phyloP scores from a whole-genome alignment of 495 filamentous ascomycete species.

The Articulospora tetracladia region DNA sequence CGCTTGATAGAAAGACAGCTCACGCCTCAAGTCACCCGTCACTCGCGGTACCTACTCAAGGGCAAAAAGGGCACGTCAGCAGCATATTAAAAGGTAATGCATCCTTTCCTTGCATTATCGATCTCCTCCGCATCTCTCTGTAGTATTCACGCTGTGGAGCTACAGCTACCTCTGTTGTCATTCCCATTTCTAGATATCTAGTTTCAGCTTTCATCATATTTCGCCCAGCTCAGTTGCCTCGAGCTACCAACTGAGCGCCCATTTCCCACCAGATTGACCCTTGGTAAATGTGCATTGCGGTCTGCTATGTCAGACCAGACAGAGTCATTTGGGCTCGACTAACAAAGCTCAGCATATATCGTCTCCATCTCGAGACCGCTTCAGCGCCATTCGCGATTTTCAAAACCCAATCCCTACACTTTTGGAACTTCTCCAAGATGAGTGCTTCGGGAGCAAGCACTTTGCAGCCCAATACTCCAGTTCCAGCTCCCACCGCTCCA shows the following conservation, averaged over 20 bases:
- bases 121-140: too few species aligned
- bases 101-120: too few species aligned
- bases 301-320: not conserved
- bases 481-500: constrained; percentile 8
- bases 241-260: too few species aligned
- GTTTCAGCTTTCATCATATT: too few species aligned
- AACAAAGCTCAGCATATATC: constrained; percentile 15
- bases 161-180: too few species aligned
- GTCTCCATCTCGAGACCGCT: not conserved
- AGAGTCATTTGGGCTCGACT: constrained; percentile 12
- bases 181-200: too few species aligned
- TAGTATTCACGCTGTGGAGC: too few species aligned
- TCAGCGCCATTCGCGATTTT: not conserved
- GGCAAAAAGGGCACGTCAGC: too few species aligned
- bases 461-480: constrained; percentile 18
- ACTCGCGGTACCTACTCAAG: too few species aligned
- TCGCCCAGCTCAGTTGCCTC: too few species aligned
- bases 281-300: too few species aligned
- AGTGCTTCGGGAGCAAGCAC: constrained; percentile 22
- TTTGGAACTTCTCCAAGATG: constrained; percentile 13
- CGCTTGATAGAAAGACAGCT: constrained; percentile 14
- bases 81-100: not conserved
- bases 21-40: constrained; percentile 19
- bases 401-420: not conserved
- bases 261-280: too few species aligned